These are phyloP conservation scores for Pharnaceum exiguum DNA, from an alignment of 148 eudicot species.

Conservation along the genomic window DNA sequence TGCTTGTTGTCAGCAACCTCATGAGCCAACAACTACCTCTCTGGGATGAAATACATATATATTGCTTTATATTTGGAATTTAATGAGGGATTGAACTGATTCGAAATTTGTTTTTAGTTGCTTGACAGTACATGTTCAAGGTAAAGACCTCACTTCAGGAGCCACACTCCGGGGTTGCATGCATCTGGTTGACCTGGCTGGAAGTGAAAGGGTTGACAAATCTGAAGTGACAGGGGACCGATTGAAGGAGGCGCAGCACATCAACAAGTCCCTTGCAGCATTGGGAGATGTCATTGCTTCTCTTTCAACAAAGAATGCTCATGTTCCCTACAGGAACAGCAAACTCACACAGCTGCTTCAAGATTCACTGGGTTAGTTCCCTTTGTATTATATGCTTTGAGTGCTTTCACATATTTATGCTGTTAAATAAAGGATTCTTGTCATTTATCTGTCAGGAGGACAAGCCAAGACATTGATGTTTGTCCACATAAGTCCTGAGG, in stretches of 20 bases:
- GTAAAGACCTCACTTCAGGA: constrained; percentile 76
- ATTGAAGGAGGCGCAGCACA: constrained; percentile 89
- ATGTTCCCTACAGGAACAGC: constrained; percentile 87
- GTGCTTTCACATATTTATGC: not conserved
- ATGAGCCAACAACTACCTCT: no score
- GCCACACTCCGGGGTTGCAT: constrained; percentile 63
- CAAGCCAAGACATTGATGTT: constrained; percentile 98
- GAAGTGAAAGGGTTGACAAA: constrained; percentile 89
- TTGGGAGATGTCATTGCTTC: constrained; percentile 92
- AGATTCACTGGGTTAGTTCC: constrained; percentile 76
- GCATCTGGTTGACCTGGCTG: constrained; percentile 98
- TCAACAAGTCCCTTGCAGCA: constrained; percentile 88
- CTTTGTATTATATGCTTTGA: not conserved
- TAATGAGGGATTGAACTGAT: constrained; percentile 1
- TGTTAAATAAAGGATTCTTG: constrained; percentile 1
- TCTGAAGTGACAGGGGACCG: constrained; percentile 85
- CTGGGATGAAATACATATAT: no score
- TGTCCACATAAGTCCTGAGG: constrained; percentile 91
- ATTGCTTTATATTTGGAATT: not conserved
- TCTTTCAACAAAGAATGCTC: constrained; percentile 68
- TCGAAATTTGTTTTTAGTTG: constrained; percentile 54
- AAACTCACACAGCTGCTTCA: constrained; percentile 93
- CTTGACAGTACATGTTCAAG: constrained; percentile 92
- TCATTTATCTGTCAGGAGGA: constrained; percentile 42
- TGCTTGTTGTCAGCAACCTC: no score